Percentiles rank a stretch among this genome's conserved stretches.
Conservation (phyloP, 352 stramenopile genomes). For the Lagenidium sp. region DNA sequence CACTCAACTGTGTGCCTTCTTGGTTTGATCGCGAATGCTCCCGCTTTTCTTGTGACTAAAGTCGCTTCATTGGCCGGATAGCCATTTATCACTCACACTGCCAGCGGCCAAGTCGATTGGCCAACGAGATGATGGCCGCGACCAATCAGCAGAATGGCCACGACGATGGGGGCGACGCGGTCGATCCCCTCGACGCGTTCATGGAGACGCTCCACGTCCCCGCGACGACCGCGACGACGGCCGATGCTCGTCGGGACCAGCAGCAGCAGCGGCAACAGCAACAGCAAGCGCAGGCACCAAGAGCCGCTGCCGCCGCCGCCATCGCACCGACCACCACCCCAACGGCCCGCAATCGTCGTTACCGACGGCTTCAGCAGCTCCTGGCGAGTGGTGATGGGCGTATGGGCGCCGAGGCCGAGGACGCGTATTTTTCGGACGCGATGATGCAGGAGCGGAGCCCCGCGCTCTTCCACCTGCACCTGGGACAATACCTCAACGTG, state of each 20-base stretch:
- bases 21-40: too few relatives aligned
- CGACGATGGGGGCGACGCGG: constrained; percentile 4
- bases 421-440: constrained; percentile 71
- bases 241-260: constrained; percentile 1
- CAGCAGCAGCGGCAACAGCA: too few relatives aligned
- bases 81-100: too few relatives aligned
- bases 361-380: constrained; percentile 58
- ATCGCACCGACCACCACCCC: constrained; percentile 4
- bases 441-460: constrained; percentile 77
- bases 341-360: constrained; percentile 64
- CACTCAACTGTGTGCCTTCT: too few relatives aligned
- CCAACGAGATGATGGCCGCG: too few relatives aligned
- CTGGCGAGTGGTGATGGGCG: constrained; percentile 7
- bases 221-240: constrained; percentile 7
- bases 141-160: neutral
- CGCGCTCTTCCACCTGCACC: constrained; percentile 76
- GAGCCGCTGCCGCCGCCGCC: too few relatives aligned
- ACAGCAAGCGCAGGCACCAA: too few relatives aligned
- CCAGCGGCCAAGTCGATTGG: too few relatives aligned
- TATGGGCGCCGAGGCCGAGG: too few relatives aligned
- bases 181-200: constrained; percentile 74
- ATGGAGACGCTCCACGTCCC: constrained; percentile 45
- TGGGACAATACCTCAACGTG: constrained; percentile 56
- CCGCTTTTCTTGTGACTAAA: too few relatives aligned
- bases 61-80: too few relatives aligned